Base-by-base conservation (phyloP, 805 yeast genomes). In the Maudiozyma serrabonitensis region DNA sequence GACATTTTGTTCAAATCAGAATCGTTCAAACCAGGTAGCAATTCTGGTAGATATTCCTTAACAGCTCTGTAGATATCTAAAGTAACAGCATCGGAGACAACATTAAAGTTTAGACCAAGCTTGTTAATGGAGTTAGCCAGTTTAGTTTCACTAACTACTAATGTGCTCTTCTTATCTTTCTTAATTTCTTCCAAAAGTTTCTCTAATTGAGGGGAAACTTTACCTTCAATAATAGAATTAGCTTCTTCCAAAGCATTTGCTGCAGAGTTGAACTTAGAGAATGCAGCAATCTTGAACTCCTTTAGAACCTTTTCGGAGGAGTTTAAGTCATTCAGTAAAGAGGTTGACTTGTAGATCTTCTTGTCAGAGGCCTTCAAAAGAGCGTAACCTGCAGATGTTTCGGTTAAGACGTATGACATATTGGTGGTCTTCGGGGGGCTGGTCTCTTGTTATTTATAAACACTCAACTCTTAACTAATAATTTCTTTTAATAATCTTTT, bases 341-440 rank as follows among this genome's bases (percentile, higher is more conserved):
- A 68, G 49, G 84, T 69, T 25, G 93, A 82, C 75, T 90, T 91
- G 79, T 91, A 84, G 63, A 93, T 84, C 78, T 91, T 91, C 77
- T 93, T 93, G 78, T 93, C 98, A 56, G 96, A 84, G 51, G 97
- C 96, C 75, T 93, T 93, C 68, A 93, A 80, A 67, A 93, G 79
- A 67, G 99, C 99, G 70, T 93, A 93, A 67, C 99, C 99, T 47
- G 99, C 99, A 56, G 99, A 87, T 57, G 99, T 93, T 76, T 93
- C 99, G 53, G 98, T 86, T 69, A 91, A 81, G 66, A 91, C 89
- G 79, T 75, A 86, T 55, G 93, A 84, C 95, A 86, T 86, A 35
- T 41, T 41, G 38, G 38, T 35, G 18, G 16, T 35, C 38, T 35
- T 15, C 11, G 18, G 38, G 15, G 16, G 16, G 8, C 38, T 15